Base-by-base conservation (phyloP, 768 basidiomycete species). In the Hysterangium stoloniferum region DNA sequence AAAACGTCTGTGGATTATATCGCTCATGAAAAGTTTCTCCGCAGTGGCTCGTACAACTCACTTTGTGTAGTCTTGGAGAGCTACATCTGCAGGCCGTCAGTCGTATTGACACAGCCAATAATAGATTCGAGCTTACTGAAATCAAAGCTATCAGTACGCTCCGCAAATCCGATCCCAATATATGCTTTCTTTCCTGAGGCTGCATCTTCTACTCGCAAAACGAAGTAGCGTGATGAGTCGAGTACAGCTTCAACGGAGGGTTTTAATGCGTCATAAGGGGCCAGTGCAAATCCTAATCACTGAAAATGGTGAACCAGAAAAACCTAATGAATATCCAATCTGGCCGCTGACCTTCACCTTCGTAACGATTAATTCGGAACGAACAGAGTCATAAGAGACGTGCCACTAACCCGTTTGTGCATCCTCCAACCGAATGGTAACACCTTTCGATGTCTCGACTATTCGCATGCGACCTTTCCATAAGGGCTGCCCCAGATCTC, bases 161-260 rank as follows among this genome's bases (percentile, higher is more conserved):
- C 92, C 19, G 77, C 76, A 64, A 93, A 97, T 13, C 93, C 93
- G 77, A 96, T 84, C 4, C 93, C 93, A 52, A 97, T 90, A 61
- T 90, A 93, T 1, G 94, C 93, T 63, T 88, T 86, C 64, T 77
- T 82, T 19, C 90, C 90, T 0, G 64, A 64, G 13, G 37, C 40
- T 13, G 71, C 73, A 58, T 94, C 92, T 64, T 96, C 93, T 2
- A 96, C 86, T 48, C 90, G 77, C 35, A 96, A 72, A 13, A 95
- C 93, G 62, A 97, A 97, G 64, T 97, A 97, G 42, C 93, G 80
- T 9, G 92, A 94, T 1, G 91, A 94, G 64, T 97, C 93, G 24
- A 96, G 73, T 13, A 94, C 92, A n/a, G 89, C 86, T 57, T 97
- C 93, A n/a, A 97, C 88, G 25, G 78, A 82, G 4, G 90, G 88